Conservation (phyloP, 2,329 filamentous ascomycete genomes). For the Piedraia hortae region DNA sequence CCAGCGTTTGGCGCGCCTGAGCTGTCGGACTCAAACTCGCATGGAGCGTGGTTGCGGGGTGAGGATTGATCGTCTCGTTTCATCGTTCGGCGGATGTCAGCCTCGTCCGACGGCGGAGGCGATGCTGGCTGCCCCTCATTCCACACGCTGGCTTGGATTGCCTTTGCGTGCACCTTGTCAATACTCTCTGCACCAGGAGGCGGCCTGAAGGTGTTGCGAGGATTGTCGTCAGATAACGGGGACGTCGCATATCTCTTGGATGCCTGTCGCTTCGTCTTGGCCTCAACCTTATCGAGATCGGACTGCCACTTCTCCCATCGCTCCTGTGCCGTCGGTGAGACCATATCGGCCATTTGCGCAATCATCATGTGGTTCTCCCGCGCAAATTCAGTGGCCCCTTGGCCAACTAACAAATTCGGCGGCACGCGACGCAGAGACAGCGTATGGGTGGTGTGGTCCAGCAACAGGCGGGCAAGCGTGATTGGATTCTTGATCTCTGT, state of each 20-base stretch:
- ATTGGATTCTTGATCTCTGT: conserved; percentile 82
- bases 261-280: conserved; percentile 14
- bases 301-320: conserved; percentile 51
- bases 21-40: too few species aligned
- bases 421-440: conserved; percentile 72
- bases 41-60: too few species aligned
- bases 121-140: conserved; percentile 13
- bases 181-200: conserved; percentile 7
- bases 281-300: conserved; percentile 38
- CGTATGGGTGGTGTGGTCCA: conserved; percentile 47
- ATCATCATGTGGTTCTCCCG: conserved; percentile 46
- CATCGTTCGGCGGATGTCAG: too few species aligned
- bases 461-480: conserved; percentile 53
- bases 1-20: too few species aligned
- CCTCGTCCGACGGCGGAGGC: conserved; percentile 9
- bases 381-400: conserved; percentile 70
- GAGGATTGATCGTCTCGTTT: conserved; percentile 2
- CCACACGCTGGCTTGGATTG: conserved; percentile 9
- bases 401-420: conserved; percentile 67
- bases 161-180: conserved; percentile 15
- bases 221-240: too few species aligned
- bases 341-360: conserved; percentile 44
- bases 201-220: conserved; percentile 5
- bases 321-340: conserved; percentile 55
- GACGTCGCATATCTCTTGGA: conserved; percentile 4